A percentile compares a stretch with the other conserved stretches of the same genome.
These are phyloP conservation scores for Volutella citrinella DNA, from an alignment of 2,329 filamentous ascomycete genomes.

Conservation along the genomic window DNA sequence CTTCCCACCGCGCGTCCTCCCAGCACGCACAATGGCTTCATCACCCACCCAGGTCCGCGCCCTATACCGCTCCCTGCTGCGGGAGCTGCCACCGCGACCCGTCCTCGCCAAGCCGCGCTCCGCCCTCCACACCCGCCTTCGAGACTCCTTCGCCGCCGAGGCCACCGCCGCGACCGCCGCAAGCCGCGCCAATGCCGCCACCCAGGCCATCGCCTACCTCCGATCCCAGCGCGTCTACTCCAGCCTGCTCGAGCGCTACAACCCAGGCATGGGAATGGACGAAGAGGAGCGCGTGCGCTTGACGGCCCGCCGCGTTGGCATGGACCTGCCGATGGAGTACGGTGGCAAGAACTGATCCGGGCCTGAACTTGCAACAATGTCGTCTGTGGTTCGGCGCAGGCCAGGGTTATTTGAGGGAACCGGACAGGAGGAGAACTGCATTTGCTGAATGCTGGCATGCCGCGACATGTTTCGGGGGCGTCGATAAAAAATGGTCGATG, in stretches of 20 bases:
- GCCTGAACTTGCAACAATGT: no score
- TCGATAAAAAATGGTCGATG: no score
- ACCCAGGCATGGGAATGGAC: conserved; percentile 85
- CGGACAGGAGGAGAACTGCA: no score
- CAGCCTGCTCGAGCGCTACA: conserved; percentile 83
- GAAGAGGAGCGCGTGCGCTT: conserved; percentile 80
- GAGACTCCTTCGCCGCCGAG: conserved; percentile 31
- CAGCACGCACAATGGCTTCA: no score
- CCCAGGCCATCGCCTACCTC: conserved; percentile 78
- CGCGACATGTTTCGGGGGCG: no score
- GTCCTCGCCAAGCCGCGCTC: conserved; percentile 57
- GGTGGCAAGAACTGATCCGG: conserved; percentile 5
- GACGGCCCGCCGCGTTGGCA: conserved; percentile 82
- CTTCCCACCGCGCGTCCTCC: no score
- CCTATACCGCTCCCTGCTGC: conserved; percentile 83
- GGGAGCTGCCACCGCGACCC: conserved; percentile 77
- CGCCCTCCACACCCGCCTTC: conserved; percentile 35
- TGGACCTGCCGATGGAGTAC: conserved; percentile 75
- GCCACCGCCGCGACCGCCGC: conserved; percentile 53
- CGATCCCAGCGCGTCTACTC: conserved; percentile 82
- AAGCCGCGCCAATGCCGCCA: conserved; percentile 42
- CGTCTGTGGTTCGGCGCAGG: no score
- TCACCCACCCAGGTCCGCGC: conserved; percentile 59
- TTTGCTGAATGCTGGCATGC: no score
- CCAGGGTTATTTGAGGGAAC: no score